Evolutionary conservation across 2,329 filamentous ascomycete genomes (phyloP), one percentile per base, ranked within the genome.

Genomic region (Claviceps africana): DNA sequence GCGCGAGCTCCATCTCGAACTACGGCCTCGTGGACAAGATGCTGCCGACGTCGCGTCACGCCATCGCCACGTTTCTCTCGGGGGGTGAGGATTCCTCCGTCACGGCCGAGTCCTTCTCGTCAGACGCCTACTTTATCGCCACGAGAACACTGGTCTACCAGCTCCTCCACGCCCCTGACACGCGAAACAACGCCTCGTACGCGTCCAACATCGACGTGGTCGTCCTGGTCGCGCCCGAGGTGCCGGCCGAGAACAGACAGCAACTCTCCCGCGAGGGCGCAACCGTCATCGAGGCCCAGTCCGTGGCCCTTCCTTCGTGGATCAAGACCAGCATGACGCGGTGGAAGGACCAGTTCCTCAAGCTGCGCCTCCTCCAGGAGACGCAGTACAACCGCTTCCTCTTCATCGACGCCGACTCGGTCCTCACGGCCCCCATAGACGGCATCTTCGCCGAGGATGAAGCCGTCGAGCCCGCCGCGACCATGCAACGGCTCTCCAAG

Each of bases 361-460:
- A 73, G 58, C 62, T 74, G 17, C 65, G 68, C 11, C 55, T 72
- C 6, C 66, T 72, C 44, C 61, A 70, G 51, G 61, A 70, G 61
- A 66, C 64, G 4, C 57, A 72, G 49, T 73, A 67, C 57, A 62
- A 67, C 11, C 63, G 67, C 5, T 56, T 73, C 28, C 61, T 70
- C n/a, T 72, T 70, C 56, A 59, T 73, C 55, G 71, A 74, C 54
- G 65, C 68, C 25, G 71, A 74, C 56, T 70, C 64, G 10, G 52
- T 71, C 19, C 55, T 73, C 39, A 64, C 60, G 3, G 53, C 57
- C 3, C 63, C 58, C 0, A 57, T 72, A 11, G 68, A 71, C 54
- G 60, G 55, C 22, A 15, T 50, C 28, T 45, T 50, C 40, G 3
- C 25, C 11, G 47, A 49, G 15, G 31, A 17, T 2, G 46, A 47